phyloP scores from a whole-genome alignment of 208 protist species.

The Acanthamoeba lenticulata region DNA sequence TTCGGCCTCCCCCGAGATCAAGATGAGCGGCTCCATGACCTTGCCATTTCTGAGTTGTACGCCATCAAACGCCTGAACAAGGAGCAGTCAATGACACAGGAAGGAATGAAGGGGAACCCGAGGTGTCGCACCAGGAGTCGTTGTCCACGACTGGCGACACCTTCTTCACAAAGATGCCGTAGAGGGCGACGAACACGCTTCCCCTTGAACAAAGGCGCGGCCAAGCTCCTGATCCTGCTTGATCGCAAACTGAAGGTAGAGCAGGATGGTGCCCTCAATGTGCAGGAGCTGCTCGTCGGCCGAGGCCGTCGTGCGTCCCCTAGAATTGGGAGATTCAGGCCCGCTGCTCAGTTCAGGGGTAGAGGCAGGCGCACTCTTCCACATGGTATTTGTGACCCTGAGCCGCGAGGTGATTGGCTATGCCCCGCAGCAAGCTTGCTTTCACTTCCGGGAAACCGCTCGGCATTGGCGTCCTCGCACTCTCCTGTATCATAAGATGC shows the following conservation, averaged over 20 bases:
- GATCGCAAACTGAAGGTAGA: background rate
- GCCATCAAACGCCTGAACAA: constrained; percentile 6
- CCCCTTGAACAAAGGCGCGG: too few relatives aligned
- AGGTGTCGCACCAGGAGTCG: background rate
- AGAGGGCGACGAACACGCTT: constrained; percentile 73
- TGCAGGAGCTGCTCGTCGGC: background rate
- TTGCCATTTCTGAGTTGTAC: constrained; percentile 12
- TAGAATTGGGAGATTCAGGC: too few relatives aligned
- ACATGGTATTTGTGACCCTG: too few relatives aligned
- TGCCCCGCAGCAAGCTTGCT: too few relatives aligned
- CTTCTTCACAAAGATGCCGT: constrained; percentile 41
- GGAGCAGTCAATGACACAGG: background rate
- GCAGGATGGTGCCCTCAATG: background rate
- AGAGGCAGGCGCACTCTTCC: too few relatives aligned
- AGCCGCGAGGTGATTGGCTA: too few relatives aligned
- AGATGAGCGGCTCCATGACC: background rate
- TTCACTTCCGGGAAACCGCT: too few relatives aligned
- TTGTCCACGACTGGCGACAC: background rate
- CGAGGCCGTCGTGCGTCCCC: too few relatives aligned
- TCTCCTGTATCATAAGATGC: too few relatives aligned
- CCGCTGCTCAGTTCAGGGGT: too few relatives aligned
- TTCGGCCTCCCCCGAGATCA: background rate
- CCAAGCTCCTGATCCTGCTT: background rate
- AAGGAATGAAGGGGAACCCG: background rate
- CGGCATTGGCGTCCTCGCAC: too few relatives aligned